phyloP scores from a whole-genome alignment of 306 rosid species.

The Cucurbita argyrosperma region DNA sequence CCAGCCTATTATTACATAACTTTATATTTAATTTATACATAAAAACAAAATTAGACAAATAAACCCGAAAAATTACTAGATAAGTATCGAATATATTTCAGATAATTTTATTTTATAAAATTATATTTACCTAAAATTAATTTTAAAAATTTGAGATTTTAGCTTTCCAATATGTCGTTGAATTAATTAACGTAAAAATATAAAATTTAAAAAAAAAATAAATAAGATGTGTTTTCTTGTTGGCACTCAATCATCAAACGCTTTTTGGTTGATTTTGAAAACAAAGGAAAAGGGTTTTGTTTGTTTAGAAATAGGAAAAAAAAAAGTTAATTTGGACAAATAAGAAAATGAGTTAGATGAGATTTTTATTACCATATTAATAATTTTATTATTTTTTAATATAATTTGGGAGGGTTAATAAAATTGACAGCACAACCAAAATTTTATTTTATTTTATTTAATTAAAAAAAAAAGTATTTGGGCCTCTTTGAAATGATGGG shows the following conservation, averaged over 20 bases:
- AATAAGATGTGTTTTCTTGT: neutral
- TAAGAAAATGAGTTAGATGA: neutral
- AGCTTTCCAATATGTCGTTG: too few relatives aligned
- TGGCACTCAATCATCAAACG: neutral
- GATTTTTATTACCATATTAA: neutral
- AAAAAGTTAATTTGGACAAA: neutral
- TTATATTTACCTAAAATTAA: too few relatives aligned
- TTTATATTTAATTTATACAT: neutral
- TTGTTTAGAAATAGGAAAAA: neutral
- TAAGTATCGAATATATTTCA: neutral
- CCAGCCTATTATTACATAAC: neutral
- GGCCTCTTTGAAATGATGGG: conserved; percentile 48
- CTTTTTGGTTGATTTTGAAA: neutral
- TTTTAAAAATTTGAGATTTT: too few relatives aligned
- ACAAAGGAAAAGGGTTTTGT: neutral
- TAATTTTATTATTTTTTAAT: neutral
- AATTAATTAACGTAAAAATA: too few relatives aligned
- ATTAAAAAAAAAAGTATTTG: conserved; percentile 21
- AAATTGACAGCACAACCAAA: conserved; percentile 55
- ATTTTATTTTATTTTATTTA: too few relatives aligned
- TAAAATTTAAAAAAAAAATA: too few relatives aligned
- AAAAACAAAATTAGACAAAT: neutral
- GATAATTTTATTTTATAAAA: too few relatives aligned
- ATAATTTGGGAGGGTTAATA: conserved; percentile 22
- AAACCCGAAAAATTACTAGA: neutral